phyloP scores from a whole-genome alignment of 2,329 filamentous ascomycete genomes.

The Aspergillus uvarum region DNA sequence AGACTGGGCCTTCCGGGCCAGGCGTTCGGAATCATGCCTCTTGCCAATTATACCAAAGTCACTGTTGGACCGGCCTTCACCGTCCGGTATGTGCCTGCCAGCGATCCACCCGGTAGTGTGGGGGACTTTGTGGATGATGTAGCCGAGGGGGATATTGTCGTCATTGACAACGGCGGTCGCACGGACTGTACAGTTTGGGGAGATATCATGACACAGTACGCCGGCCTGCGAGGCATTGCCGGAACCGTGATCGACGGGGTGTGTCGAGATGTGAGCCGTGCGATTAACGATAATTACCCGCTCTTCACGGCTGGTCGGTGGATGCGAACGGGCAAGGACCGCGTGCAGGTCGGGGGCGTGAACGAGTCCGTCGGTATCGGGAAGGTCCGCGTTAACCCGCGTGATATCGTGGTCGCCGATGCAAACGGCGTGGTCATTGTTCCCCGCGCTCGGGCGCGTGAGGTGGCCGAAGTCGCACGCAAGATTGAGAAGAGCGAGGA shows the following conservation, averaged over 20 bases:
- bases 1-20: slow-evolving; percentile 23
- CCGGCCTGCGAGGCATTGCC: slow-evolving; percentile 30
- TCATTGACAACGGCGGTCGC: slow-evolving; percentile 37
- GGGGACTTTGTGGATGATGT: slow-evolving; percentile 37
- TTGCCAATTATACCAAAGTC: slow-evolving; percentile 28
- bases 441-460: too few relatives aligned
- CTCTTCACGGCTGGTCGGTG: too few relatives aligned
- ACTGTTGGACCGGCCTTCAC: slow-evolving; percentile 37
- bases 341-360: too few relatives aligned
- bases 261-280: slow-evolving; percentile 34
- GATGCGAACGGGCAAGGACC: too few relatives aligned
- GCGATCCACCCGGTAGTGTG: slow-evolving; percentile 26
- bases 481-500: too few relatives aligned
- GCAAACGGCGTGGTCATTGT: too few relatives aligned
- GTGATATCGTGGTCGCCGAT: too few relatives aligned
- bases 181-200: slow-evolving; percentile 40
- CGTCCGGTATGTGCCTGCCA: slow-evolving; percentile 30
- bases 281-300: slow-evolving; percentile 20
- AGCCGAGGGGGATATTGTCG: slow-evolving; percentile 30
- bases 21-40: slow-evolving; percentile 19
- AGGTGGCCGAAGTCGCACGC: too few relatives aligned
- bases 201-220: slow-evolving; percentile 40
- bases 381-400: too few relatives aligned
- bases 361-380: too few relatives aligned
- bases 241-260: slow-evolving; percentile 37